Percentiles rank a stretch among this genome's conserved stretches.
phyloP scores from a whole-genome alignment of 768 basidiomycete species.

The Leucocoprinus birnbaumii region DNA sequence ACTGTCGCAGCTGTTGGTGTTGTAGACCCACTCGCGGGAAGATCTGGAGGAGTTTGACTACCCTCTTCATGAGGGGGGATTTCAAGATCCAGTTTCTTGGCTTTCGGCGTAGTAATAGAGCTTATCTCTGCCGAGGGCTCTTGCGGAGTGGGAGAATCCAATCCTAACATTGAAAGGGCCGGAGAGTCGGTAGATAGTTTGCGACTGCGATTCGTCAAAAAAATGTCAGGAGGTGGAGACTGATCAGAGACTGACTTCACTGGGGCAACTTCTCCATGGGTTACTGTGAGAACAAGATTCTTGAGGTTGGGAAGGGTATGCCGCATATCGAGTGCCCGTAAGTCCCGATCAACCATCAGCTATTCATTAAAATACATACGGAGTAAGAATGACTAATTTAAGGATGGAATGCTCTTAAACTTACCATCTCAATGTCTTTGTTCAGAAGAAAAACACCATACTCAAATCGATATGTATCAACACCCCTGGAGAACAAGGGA shows the following conservation, averaged over 20 bases:
- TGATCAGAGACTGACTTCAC: slow-evolving; percentile 31
- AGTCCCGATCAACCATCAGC: slow-evolving; percentile 89
- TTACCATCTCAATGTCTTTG: slow-evolving; percentile 94
- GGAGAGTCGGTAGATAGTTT: slow-evolving; percentile 14
- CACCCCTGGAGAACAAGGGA: slow-evolving; percentile 90
- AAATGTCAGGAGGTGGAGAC: not conserved
- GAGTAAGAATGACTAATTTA: not conserved
- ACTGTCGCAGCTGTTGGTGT: slow-evolving; percentile 48
- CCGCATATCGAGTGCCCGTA: slow-evolving; percentile 88
- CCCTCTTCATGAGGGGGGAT: slow-evolving; percentile 27
- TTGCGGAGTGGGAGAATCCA: slow-evolving; percentile 14
- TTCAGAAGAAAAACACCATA: slow-evolving; percentile 97
- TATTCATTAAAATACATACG: slow-evolving; percentile 28
- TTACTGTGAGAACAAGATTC: slow-evolving; percentile 85
- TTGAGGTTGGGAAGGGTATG: slow-evolving; percentile 97
- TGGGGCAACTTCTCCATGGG: slow-evolving; percentile 57
- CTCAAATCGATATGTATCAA: slow-evolving; percentile 96
- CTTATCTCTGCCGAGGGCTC: slow-evolving; percentile 22
- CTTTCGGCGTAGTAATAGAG: slow-evolving; percentile 36
- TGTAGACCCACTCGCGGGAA: slow-evolving; percentile 51
- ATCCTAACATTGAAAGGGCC: slow-evolving; percentile 12
- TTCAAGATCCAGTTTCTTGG: slow-evolving; percentile 19
- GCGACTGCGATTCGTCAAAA: slow-evolving; percentile 8
- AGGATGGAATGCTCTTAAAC: slow-evolving; percentile 16
- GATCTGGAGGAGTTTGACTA: slow-evolving; percentile 23